Percentiles rank a stretch among this genome's conserved stretches.
phyloP scores from a whole-genome alignment of 768 basidiomycete species.

The Trametopsis cervina region DNA sequence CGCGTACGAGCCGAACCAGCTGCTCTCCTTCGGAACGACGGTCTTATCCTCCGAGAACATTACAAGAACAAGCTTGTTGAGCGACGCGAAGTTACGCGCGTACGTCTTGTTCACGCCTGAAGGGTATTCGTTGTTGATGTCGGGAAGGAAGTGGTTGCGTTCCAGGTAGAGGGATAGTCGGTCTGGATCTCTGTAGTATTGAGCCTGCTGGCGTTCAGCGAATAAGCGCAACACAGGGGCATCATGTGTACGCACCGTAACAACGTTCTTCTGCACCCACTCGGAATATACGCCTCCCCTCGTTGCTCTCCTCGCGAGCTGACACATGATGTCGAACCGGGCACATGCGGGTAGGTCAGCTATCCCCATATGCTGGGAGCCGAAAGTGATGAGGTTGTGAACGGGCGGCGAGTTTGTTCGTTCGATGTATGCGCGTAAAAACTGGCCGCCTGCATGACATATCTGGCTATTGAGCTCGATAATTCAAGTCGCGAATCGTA shows the following conservation, averaged over 20 bases:
- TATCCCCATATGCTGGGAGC: slow-evolving; percentile 83
- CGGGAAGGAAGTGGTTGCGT: slow-evolving; percentile 59
- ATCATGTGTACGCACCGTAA: slow-evolving; percentile 51
- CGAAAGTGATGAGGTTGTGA: slow-evolving; percentile 81
- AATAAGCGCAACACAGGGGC: neutral
- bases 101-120: slow-evolving; percentile 53
- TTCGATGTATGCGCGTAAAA: slow-evolving; percentile 80
- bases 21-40: slow-evolving; percentile 76
- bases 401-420: slow-evolving; percentile 66
- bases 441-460: slow-evolving; percentile 60
- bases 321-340: slow-evolving; percentile 62
- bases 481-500: neutral
- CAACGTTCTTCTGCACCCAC: slow-evolving; percentile 71
- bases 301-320: slow-evolving; percentile 53
- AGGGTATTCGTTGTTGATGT: slow-evolving; percentile 73
- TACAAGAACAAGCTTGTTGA: slow-evolving; percentile 66
- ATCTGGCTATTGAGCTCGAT: neutral
- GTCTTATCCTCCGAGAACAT: slow-evolving; percentile 70
- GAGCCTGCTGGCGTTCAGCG: slow-evolving; percentile 56
- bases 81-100: slow-evolving; percentile 47
- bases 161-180: slow-evolving; percentile 51
- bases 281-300: slow-evolving; percentile 59
- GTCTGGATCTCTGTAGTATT: slow-evolving; percentile 76
- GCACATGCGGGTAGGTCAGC: slow-evolving; percentile 66
- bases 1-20: slow-evolving; percentile 79